phyloP scores from a whole-genome alignment of 441 rosid genomes.

The Brassica hybrid region DNA sequence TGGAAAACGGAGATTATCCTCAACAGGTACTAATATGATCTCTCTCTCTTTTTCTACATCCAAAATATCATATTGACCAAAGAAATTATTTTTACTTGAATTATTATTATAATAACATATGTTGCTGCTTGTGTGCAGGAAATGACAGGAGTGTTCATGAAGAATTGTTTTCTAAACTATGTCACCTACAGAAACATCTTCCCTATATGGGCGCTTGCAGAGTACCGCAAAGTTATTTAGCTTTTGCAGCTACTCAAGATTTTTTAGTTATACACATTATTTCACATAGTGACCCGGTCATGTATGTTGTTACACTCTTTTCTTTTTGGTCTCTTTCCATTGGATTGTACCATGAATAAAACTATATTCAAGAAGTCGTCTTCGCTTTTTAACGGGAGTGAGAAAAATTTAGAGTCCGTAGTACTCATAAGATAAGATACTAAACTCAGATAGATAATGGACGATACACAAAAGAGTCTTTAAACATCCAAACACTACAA shows the following conservation, averaged over 20 bases:
- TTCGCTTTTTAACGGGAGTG: not conserved
- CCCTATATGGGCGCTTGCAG: conserved; percentile 42
- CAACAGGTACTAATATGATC: conserved; percentile 41
- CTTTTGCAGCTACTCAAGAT: not conserved
- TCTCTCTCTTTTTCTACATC: not conserved
- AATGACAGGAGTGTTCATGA: conserved; percentile 42
- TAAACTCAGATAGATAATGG: not conserved
- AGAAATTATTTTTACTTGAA: not conserved
- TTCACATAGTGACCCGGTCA: not conserved
- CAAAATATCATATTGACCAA: not conserved
- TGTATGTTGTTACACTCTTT: not conserved
- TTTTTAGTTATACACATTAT: not conserved
- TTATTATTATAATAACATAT: not conserved
- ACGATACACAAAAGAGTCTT: not conserved
- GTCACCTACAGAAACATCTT: conserved; percentile 29
- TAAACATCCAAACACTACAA: conserved; percentile 19
- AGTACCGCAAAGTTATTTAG: conserved; percentile 39
- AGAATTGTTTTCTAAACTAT: conserved; percentile 34
- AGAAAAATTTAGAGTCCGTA: not conserved
- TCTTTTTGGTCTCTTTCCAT: too few relatives aligned
- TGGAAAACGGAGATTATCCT: conserved; percentile 56
- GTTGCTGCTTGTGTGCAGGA: conserved; percentile 24
- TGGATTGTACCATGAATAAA: too few relatives aligned
- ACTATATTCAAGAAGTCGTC: not conserved
- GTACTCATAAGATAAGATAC: not conserved